Base-by-base conservation (phyloP, 2,329 filamentous ascomycete species). In the Aspergillus sergii region DNA sequence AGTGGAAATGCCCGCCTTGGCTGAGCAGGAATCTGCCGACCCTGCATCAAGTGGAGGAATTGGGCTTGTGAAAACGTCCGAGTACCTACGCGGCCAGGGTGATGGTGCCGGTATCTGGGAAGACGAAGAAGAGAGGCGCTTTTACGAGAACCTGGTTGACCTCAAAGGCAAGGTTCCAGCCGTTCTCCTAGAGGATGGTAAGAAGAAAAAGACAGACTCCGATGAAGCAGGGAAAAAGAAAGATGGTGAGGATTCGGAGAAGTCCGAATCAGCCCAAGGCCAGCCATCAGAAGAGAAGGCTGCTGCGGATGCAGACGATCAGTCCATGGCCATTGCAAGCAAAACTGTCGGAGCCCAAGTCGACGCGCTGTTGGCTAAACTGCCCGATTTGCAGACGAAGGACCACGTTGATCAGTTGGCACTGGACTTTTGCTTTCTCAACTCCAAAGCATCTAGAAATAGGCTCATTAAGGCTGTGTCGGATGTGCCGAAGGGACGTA, bases 331-430 rank as follows among this genome's bases (percentile, higher is more conserved):
- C 1, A 98, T 99, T 73, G 93, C 91, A 34, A 99, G 98, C 83
- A 98, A 97, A 81, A 97, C 93, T 3, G 95, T 98, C 63, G 95
- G 95, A 57, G 94, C 95, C 3, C 95, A 99, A 76, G 95, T 99
- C 2, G 96, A 99, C 77, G 91, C 93, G 19, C 84, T 99, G 45
- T 83, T 99, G 34, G 86, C 93, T 26, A 89, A 93, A 26, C 85
- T 99, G n/a, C 93, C 94, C 0, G 94, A 98, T 65, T 82, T 99
- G 58, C 94, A 92, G 43, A 94, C 87, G 73, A 98, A 97, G 74
- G 96, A 99, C 57, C 84, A 89, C 57, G 92, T 97, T 60, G 95
- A 99, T 73, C 90, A 97, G 76, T 89, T 92, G 54, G 95, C 96
- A 9, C 91, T 97, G 65, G 94, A 98, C 73, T 99, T 99, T 75